phyloP scores from a whole-genome alignment of 306 rosid species.

The Gillenia trifoliata region DNA sequence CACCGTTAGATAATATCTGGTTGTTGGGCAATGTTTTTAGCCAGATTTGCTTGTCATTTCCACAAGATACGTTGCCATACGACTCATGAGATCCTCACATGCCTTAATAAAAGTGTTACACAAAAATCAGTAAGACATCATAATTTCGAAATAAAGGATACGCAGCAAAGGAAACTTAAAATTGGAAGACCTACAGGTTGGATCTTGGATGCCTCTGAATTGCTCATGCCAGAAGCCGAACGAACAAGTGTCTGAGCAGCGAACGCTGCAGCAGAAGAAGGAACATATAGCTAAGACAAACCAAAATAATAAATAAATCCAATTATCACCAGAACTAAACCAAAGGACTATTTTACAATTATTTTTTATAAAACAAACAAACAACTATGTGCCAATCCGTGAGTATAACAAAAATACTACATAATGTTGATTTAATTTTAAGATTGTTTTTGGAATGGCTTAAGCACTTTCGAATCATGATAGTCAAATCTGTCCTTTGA shows the following conservation, averaged over 20 bases:
- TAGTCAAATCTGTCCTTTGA: too few species aligned
- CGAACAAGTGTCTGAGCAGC: conserved; percentile 85
- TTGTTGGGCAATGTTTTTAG: conserved; percentile 70
- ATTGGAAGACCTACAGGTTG: conserved; percentile 62
- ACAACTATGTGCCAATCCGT: too few species aligned
- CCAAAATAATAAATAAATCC: conserved; percentile 9
- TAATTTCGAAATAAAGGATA: background rate
- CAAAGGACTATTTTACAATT: too few species aligned
- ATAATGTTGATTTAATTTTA: too few species aligned
- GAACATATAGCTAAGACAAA: conserved; percentile 20
- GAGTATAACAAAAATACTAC: too few species aligned
- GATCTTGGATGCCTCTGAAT: conserved; percentile 61
- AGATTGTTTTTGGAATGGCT: too few species aligned
- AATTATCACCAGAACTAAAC: too few species aligned
- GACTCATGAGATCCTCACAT: conserved; percentile 74
- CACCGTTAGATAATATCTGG: conserved; percentile 75
- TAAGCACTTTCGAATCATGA: too few species aligned
- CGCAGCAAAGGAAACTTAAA: conserved; percentile 4
- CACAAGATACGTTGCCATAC: conserved; percentile 56
- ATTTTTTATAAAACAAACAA: too few species aligned
- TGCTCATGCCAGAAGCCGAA: conserved; percentile 75
- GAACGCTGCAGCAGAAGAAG: conserved; percentile 55
- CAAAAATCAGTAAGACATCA: conserved; percentile 13
- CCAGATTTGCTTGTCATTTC: conserved; percentile 69
- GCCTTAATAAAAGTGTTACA: conserved; percentile 35